phyloP scores from a whole-genome alignment of 306 rosid genomes.

The Prunus armeniaca region DNA sequence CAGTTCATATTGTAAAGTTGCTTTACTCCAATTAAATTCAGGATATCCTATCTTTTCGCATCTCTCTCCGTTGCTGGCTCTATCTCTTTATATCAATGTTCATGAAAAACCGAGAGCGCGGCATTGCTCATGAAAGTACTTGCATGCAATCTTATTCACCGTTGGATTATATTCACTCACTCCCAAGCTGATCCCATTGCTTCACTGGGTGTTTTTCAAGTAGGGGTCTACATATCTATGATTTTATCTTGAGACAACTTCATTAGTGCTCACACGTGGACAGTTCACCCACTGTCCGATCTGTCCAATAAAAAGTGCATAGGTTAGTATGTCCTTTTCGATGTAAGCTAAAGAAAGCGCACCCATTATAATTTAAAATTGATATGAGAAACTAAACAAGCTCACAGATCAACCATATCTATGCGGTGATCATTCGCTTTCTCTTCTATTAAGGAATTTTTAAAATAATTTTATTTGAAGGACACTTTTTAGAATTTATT shows the following conservation, averaged over 20 bases:
- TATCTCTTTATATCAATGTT: background rate
- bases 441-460: no score
- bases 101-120: background rate
- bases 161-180: no score
- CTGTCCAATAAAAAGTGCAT: background rate
- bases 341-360: background rate
- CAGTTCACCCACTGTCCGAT: background rate
- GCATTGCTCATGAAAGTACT: background rate
- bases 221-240: background rate
- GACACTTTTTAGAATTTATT: fast-evolving
- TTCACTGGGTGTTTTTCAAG: background rate
- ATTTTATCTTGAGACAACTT: constrained; percentile 10
- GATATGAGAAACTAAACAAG: background rate
- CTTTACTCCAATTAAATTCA: background rate
- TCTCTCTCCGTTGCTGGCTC: background rate
- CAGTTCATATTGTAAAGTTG: constrained; percentile 1
- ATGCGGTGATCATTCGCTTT: no score
- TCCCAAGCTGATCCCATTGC: no score
- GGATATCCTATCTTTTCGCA: background rate
- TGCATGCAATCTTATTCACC: background rate
- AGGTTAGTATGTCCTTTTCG: constrained; percentile 17
- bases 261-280: background rate
- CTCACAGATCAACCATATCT: background rate
- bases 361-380: background rate
- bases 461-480: no score